Conservation (phyloP, 495 filamentous ascomycete genomes). For the Aspergillus heteromorphus region DNA sequence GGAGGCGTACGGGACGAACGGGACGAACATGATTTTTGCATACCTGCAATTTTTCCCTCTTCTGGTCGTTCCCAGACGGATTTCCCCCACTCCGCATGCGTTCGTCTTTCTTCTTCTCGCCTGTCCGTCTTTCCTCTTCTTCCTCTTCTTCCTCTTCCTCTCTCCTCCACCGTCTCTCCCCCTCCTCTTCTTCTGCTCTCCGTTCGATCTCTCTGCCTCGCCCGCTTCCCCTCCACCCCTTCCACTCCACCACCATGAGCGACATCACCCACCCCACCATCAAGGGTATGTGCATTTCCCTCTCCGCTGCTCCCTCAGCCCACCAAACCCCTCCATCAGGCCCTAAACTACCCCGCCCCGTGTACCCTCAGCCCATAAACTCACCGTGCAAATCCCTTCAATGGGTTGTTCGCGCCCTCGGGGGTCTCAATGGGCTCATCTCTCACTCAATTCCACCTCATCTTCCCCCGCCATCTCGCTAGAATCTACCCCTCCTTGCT, state of each 20-base stretch:
- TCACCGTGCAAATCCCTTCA: background rate
- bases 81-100: conserved; percentile 19
- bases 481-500: conserved; percentile 6
- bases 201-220: conserved; percentile 10
- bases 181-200: conserved; percentile 19
- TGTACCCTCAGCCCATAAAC: background rate
- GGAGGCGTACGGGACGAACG: conserved; percentile 10
- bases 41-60: conserved; percentile 5
- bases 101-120: conserved; percentile 24
- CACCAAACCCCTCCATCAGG: conserved; percentile 16
- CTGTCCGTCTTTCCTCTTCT: conserved; percentile 11
- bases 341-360: conserved; percentile 23
- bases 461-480: background rate
- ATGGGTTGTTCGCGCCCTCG: background rate
- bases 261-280: conserved; percentile 57
- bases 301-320: background rate
- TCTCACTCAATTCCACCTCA: background rate
- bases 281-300: conserved; percentile 43
- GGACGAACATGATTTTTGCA: conserved; percentile 11
- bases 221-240: conserved; percentile 10
- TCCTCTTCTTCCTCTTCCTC: conserved; percentile 12
- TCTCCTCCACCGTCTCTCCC: conserved; percentile 11
- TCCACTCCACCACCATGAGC: conserved; percentile 40
- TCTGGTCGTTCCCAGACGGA: conserved; percentile 7
- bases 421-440: background rate